Evolutionary conservation across 1,284 basidiomycete genomes (phyloP), one percentile per base, ranked within the genome.

Genomic region (Trametes versicolor): DNA sequence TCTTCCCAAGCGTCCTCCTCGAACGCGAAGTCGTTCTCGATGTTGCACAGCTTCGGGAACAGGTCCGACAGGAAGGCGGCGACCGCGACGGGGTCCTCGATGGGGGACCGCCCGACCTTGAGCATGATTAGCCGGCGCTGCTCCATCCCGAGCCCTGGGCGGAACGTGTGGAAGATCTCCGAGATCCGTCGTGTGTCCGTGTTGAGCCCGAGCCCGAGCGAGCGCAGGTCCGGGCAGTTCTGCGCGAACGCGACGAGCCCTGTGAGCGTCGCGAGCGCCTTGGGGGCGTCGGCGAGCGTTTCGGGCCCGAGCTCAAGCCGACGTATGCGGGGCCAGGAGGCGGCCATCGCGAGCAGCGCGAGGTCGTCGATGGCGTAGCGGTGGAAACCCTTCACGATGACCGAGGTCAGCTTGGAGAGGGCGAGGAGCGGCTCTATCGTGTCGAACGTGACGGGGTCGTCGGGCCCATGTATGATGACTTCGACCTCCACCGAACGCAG

Each of bases 51-150:
- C 36, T 39, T 39, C n/a, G 56, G 51, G 43, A 63, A 58, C 23
- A 54, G 34, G 56, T 58, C 51, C 41, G 62, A 58, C 50, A 63
- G 25, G 45, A 58, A 54, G 41, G 56, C 56, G 23, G 56, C 56
- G 45, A 58, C 56, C 21, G 45, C 45, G 32, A 17, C 23, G 13
- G 32, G 15, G 56, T 58, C 56, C 56, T 36, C 45, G 45, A 58
- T 54, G 7, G 25, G 41, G 51, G 62, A 63, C 17, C 41, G 56
- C 15, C 62, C 62, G 17, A 63, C 25, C 5, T 25, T 32, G 25
- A 63, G 56, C 56, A 21, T 23, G 17, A 10, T 19, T 6, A 58
- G 51, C 41, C 13, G 47, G 25, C 37, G n/a, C 36, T 55, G 36
- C 47, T 9, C 3, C 21, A 2, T 23, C 39, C 50, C 50, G 7